Percentiles rank a stretch among this genome's conserved stretches.
phyloP scores from a whole-genome alignment of 345 rosid genomes.

The Salix arbutifolia region DNA sequence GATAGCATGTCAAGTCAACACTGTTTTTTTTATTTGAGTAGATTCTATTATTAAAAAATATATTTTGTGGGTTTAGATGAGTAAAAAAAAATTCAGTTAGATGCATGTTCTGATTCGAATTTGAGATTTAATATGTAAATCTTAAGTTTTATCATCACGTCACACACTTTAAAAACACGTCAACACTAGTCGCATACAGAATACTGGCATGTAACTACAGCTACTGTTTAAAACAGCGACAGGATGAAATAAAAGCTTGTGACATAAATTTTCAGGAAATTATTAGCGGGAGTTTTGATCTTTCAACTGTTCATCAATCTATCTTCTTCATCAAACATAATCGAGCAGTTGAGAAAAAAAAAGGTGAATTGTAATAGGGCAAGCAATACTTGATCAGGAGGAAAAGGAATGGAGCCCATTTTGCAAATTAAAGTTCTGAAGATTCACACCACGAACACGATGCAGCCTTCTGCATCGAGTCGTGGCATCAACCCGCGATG shows the following conservation, averaged over 20 bases:
- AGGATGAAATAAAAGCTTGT: background rate
- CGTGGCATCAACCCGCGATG: background rate
- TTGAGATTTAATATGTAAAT: too few relatives aligned
- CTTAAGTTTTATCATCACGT: too few relatives aligned
- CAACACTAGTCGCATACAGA: background rate
- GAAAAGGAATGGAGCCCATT: background rate
- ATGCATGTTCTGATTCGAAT: rapidly evolving
- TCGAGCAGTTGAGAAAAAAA: background rate
- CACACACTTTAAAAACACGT: too few relatives aligned
- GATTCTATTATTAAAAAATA: too few relatives aligned
- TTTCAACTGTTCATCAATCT: background rate
- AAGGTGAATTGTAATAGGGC: background rate
- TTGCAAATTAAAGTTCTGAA: background rate
- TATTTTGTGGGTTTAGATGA: too few relatives aligned
- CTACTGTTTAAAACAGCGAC: background rate
- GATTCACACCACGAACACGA: background rate
- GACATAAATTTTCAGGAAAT: background rate
- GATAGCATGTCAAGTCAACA: background rate
- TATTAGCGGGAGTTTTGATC: background rate
- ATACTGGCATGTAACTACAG: background rate
- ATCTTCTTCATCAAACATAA: background rate
- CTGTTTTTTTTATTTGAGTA: too few relatives aligned
- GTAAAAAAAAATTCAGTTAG: too few relatives aligned
- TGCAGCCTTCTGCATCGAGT: background rate
- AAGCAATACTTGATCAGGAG: background rate